Evolutionary conservation across 108 stramenopile species (phyloP), one percentile per base, ranked within the genome.

Genomic region (Cyclotella baltica): DNA sequence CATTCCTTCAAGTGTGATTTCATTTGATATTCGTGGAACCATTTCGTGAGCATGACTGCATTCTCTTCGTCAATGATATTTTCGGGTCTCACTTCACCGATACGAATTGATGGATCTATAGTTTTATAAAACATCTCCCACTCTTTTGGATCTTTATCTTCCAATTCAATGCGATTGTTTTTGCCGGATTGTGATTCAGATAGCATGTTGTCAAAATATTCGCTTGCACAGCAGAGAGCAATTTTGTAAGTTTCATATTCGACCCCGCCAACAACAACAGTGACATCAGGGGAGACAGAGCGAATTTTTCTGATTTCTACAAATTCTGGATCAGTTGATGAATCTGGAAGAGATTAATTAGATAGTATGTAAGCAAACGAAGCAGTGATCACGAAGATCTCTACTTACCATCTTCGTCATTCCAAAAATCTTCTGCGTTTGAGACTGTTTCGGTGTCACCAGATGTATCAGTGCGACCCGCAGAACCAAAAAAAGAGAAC

Each of bases 61-160:
- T 52, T 52, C 18, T 52, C 51, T 52, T 52, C n/a, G n/a, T 52
- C n/a, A 4, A 52, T 52, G 4, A n/a, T n/a, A 52, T 52, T 20
- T n/a, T 20, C 51, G 4, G 51, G 51, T 52, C 18, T 13, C n/a
- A 52, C 51, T 52, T 52, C 51, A n/a, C 19, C 51, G n/a, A 52
- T 52, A n/a, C n/a, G 51, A 4, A 52, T n/a, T 20, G n/a, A n/a
- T 52, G 51, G 51, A 52, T 52, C 51, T n/a, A 52, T 52, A n/a
- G 51, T 52, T n/a, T 52, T 52, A n/a, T 52, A 52, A n/a, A 52
- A 52, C n/a, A 52, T 20, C 51, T 52, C 51, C 51, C 51, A 52
- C n/a, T 52, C 51, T n/a, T 52, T n/a, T n/a, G 51, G 19, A n/a
- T 52, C 51, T 52, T 52, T 52, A n/a, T 52, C 51, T 13, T 52